Evolutionary conservation across 2,329 filamentous ascomycete genomes (phyloP).

Genomic region (Ophiocordyceps robertsii): DNA sequence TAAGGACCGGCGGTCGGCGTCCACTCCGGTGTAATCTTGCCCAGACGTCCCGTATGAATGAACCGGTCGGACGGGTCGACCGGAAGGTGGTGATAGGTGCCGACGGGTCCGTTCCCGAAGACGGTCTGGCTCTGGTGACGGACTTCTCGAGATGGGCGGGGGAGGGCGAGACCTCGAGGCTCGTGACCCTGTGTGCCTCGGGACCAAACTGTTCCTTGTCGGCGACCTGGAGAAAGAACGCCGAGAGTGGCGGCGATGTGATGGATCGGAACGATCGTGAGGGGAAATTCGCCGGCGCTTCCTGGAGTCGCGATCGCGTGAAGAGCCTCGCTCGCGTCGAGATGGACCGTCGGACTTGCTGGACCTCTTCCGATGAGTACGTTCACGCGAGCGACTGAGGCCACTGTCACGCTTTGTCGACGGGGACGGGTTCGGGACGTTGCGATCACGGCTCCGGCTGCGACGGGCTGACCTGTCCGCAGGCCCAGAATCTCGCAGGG

Average conservation of each 20-base stretch:
- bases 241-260: constrained; percentile 15
- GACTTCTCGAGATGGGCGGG: constrained; percentile 1
- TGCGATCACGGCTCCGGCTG: constrained; percentile 20
- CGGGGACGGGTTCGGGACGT: constrained; percentile 19
- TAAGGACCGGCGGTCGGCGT: constrained; percentile 9
- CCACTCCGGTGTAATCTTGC: constrained; percentile 5
- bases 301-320: constrained; percentile 19
- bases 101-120: constrained; percentile 2
- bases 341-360: constrained; percentile 22
- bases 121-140: constrained; percentile 3
- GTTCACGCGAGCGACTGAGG: constrained; percentile 24
- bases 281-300: constrained; percentile 18
- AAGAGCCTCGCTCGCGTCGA: constrained; percentile 24
- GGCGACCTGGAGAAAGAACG: constrained; percentile 14
- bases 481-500: constrained; percentile 15
- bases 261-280: constrained; percentile 16
- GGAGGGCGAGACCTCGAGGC: neutral
- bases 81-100: constrained; percentile 11
- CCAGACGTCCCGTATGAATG: constrained; percentile 5
- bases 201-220: constrained; percentile 2
- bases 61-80: constrained; percentile 4
- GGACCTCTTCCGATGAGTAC: constrained; percentile 26
- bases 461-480: constrained; percentile 17
- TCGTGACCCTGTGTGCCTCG: constrained; percentile 8
- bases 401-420: constrained; percentile 28